A percentile compares a stretch with the other conserved stretches of the same genome.
phyloP scores from a whole-genome alignment of 495 filamentous ascomycete genomes.

The Neurospora tetrasperma region DNA sequence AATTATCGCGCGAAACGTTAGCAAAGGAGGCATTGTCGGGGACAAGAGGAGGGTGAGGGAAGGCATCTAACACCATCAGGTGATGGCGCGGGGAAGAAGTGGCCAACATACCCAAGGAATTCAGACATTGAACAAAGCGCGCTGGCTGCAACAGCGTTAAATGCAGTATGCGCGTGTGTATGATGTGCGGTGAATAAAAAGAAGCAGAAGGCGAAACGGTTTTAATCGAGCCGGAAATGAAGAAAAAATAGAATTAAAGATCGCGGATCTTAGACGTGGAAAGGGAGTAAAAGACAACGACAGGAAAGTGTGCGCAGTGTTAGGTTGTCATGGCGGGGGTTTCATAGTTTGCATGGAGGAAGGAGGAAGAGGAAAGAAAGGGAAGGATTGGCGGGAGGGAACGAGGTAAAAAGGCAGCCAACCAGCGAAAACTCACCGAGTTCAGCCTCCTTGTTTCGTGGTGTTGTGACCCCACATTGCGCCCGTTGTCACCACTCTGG shows the following conservation, averaged over 20 bases:
- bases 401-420: slow-evolving; percentile 3
- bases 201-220: not conserved
- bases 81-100: not conserved
- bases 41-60: not conserved
- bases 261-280: not conserved
- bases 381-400: slow-evolving; percentile 1
- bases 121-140: slow-evolving; percentile 32
- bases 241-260: not conserved
- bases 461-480: not conserved
- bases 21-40: slow-evolving; percentile 4
- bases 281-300: not conserved
- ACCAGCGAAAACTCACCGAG: slow-evolving; percentile 19
- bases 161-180: slow-evolving; percentile 5
- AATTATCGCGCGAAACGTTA: slow-evolving; percentile 12
- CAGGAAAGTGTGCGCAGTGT: not conserved
- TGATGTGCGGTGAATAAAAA: not conserved
- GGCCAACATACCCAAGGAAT: slow-evolving; percentile 37
- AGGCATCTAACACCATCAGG: not conserved
- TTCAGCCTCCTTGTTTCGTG: slow-evolving; percentile 19
- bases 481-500: not conserved
- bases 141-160: not conserved
- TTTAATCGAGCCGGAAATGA: not conserved
- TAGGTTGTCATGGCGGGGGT: slow-evolving; percentile 2
- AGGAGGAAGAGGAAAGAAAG: slow-evolving; percentile 7
- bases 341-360: slow-evolving; percentile 6